phyloP scores from a whole-genome alignment of 352 stramenopile genomes.

The Aphanomyces cochlioides region DNA sequence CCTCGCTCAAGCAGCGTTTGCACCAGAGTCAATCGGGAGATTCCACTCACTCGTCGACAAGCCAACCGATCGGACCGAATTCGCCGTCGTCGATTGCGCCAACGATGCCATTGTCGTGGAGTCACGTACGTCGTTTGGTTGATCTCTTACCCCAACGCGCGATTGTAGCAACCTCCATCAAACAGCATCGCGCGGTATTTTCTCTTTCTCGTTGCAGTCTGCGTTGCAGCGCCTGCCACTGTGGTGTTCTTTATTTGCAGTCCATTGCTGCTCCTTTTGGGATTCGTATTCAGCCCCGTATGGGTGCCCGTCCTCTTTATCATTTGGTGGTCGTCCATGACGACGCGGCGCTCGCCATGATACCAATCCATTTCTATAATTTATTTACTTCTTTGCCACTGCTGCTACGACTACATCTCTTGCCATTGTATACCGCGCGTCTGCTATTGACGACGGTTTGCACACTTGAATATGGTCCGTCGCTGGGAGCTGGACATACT shows the following conservation, averaged over 20 bases:
- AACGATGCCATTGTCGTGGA: neutral
- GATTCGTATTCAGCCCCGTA: neutral
- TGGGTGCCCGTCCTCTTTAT: constrained; percentile 8
- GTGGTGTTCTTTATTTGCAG: constrained; percentile 24
- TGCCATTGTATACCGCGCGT: constrained; percentile 58
- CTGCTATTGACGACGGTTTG: constrained; percentile 55
- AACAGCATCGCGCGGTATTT: neutral
- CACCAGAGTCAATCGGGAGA: constrained; percentile 9
- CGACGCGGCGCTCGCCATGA: neutral
- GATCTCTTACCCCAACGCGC: no score
- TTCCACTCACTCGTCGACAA: neutral
- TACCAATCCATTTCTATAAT: constrained; percentile 24
- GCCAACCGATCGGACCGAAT: neutral
- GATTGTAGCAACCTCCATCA: neutral
- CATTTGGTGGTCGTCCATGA: neutral
- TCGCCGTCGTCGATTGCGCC: neutral
- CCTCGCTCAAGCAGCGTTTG: constrained; percentile 21
- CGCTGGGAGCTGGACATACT: constrained; percentile 56
- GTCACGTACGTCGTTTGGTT: no score
- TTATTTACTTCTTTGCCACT: constrained; percentile 3
- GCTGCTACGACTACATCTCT: constrained; percentile 52
- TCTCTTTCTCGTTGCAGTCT: neutral
- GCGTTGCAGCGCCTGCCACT: constrained; percentile 16
- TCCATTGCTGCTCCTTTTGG: constrained; percentile 13
- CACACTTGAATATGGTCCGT: constrained; percentile 74